phyloP scores from a whole-genome alignment of 2,329 filamentous ascomycete genomes.

The Camillea tinctor region DNA sequence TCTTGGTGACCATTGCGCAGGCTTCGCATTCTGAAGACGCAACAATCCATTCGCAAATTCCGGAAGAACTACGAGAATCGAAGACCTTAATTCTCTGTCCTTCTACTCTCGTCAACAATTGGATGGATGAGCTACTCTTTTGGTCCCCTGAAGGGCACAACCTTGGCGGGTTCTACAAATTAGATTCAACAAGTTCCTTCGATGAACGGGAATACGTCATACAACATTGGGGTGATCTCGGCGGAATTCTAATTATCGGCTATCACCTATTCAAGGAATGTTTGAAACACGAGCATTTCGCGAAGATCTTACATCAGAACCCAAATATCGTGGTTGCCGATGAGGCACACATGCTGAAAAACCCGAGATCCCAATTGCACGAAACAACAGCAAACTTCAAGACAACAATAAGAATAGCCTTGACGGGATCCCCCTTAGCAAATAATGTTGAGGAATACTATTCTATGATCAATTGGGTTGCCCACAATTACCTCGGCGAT shows the following conservation, averaged over 20 bases:
- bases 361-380: slow-evolving; percentile 52
- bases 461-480: slow-evolving; percentile 84
- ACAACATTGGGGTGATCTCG: slow-evolving; percentile 57
- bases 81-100: slow-evolving; percentile 76
- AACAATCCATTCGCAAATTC: slow-evolving; percentile 64
- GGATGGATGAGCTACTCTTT: slow-evolving; percentile 70
- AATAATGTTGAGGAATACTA: slow-evolving; percentile 85
- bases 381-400: slow-evolving; percentile 56
- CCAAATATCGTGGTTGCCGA: slow-evolving; percentile 79
- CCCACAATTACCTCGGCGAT: slow-evolving; percentile 73
- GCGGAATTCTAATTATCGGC: slow-evolving; percentile 75
- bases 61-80: slow-evolving; percentile 58
- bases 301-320: slow-evolving; percentile 51
- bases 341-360: slow-evolving; percentile 81
- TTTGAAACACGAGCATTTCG: slow-evolving; percentile 25
- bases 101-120: slow-evolving; percentile 73
- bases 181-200: slow-evolving; percentile 44
- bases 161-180: slow-evolving; percentile 55
- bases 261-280: slow-evolving; percentile 63
- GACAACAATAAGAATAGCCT: slow-evolving; percentile 71
- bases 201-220: slow-evolving; percentile 47
- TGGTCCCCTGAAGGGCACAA: slow-evolving; percentile 60
- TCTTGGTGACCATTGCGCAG: slow-evolving; percentile 73
- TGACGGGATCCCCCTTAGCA: slow-evolving; percentile 83
- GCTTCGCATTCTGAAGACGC: slow-evolving; percentile 59